These are phyloP conservation scores for Ensete ventricosum DNA, from an alignment of 176 grass and related monocot genomes.

Conservation along the genomic window DNA sequence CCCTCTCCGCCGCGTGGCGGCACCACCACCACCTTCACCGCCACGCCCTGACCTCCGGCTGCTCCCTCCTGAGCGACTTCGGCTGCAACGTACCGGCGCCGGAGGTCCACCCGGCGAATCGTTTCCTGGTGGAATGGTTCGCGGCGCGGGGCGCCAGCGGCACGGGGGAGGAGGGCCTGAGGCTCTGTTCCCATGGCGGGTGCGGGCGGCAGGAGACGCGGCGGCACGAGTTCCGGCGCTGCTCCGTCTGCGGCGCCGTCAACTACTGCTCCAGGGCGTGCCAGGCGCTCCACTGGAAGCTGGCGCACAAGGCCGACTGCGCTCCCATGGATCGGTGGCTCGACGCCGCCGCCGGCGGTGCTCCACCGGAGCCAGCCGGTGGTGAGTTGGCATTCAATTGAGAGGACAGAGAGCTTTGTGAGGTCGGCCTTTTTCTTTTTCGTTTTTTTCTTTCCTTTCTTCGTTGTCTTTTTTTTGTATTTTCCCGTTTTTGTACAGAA, in stretches of 20 bases:
- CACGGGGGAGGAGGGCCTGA: neutral
- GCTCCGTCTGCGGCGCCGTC: constrained; percentile 44
- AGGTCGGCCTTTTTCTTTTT: neutral
- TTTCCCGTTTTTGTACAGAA: neutral
- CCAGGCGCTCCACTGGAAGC: constrained; percentile 74
- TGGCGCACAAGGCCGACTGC: constrained; percentile 38
- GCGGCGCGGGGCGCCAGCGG: neutral
- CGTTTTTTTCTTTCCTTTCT: neutral
- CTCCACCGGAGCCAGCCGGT: constrained; percentile 6
- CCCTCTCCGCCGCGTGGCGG: too few relatives aligned
- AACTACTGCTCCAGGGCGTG: constrained; percentile 64
- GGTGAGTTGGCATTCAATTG: neutral
- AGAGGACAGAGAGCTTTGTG: neutral
- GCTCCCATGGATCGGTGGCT: constrained; percentile 9
- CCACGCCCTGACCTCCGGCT: constrained; percentile 8
- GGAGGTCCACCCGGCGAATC: constrained; percentile 29
- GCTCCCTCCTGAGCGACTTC: constrained; percentile 24
- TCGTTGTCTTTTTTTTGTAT: neutral
- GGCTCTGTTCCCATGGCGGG: constrained; percentile 42
- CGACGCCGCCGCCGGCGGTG: constrained; percentile 10
- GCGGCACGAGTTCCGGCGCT: constrained; percentile 60
- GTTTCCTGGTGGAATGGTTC: constrained; percentile 74
- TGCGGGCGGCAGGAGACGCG: constrained; percentile 54
- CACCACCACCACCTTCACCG: neutral
- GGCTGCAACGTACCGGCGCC: constrained; percentile 15